Base-by-base conservation (phyloP, 1,139 yeast species). In the Yamadazyma pseudoaaseri region DNA sequence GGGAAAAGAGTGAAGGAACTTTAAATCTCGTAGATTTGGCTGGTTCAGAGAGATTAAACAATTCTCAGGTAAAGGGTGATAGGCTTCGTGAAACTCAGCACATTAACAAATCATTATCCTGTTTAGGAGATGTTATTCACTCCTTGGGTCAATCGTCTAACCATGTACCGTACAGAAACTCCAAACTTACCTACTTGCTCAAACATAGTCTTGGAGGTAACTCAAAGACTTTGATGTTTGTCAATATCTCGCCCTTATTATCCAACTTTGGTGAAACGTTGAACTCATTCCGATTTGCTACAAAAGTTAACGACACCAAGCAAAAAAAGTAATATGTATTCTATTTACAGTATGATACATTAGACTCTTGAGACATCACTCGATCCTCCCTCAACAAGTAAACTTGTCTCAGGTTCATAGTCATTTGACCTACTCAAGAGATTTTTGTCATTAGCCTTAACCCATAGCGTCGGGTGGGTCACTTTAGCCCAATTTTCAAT, bases 221-320 rank as follows among this genome's bases (percentile, higher is more conserved):
- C 38, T 86, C 96, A 1, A 92, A 90, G 55, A 89, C 97, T 0
- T 65, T 92, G 39, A 89, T 92, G 97, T 84, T 92, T 68, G 97
- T 89, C 10, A 90, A 89, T 49, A 72, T 90, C 5, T 85, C 96
- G 2, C 90, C 96, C 4, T 60, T 74, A 31, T 58, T 56, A 15
- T 62, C 62, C 17, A 86, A 86, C 54, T 70, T 80, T 33, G 76
- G 70, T 44, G 98, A 92, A 53, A 83, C 96, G 0, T 50, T 90
- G 16, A 86, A 86, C 50, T 86, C 96, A 0, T 65, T 92, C 38
- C 66, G 97, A 35, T 92, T 92, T 67, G 98, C 97, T 1, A 76
- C 89, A 5, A 86, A 87, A 44, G 92, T 84, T 2, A 81, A 81
- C 47, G 62, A 64, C 27, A 80, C 86, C 0, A 72, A 70, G 36